Evolutionary conservation across 192 early-diverging fungal species (phyloP), one percentile per base, ranked within the genome.

Genomic region (Coemansia sp.): DNA sequence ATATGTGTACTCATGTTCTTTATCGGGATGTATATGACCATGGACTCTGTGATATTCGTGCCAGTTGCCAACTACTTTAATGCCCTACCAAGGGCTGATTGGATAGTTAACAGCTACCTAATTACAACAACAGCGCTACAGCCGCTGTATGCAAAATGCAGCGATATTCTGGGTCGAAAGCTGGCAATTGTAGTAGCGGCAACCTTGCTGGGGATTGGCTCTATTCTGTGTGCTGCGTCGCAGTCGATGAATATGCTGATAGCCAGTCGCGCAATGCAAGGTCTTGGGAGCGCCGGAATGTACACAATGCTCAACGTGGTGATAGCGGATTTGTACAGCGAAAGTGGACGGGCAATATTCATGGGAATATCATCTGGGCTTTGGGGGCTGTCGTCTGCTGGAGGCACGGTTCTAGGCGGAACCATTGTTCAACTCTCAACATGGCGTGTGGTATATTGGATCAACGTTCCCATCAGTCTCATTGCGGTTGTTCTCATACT

Each of bases 111-210:
- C 3, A 79, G 86, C n/a, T 94, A 93, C 57, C 84, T 94, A 54
- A 73, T 92, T 42, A 81, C 86, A 11, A 71, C 67, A 6, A 87
- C 89, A 6, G 86, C 91, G 6, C 84, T 90, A 43, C 83, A 89
- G 67, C 87, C 89, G 63, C 69, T 85, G 8, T 95, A 85, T 74
- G 93, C 89, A 47, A 92, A 92, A 65, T 85, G 96, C 61, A 88
- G 92, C 56, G 95, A 99, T 67, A 95, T 97, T 63, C 91, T 96
- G 80, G 94, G 94, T 32, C 87, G 94, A 38, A 91, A 94, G 69
- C 53, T 72, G 18, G 86, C 87, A n/a, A 88, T 98, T 41, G 57
- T 95, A 0, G 83, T 87, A 45, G 91, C 93, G 3, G 87, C 93
- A 42, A 53, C 78, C 15, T 63, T 95, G 32, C 97, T 99, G 67